Conservation (phyloP, 306 rosid species). For the Mucuna pruriens region DNA sequence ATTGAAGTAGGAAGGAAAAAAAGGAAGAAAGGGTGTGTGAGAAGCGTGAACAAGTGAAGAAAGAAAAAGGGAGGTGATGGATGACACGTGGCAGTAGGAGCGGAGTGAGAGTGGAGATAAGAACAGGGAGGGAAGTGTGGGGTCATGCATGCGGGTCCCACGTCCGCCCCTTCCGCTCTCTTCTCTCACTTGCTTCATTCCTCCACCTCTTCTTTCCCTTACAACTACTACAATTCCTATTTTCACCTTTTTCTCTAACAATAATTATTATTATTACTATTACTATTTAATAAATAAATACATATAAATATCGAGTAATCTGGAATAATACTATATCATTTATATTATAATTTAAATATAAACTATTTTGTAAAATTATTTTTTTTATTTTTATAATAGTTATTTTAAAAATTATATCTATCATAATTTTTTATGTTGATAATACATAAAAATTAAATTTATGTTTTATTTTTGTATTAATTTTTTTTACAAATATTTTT, state of each 20-base stretch:
- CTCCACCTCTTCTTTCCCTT: background rate
- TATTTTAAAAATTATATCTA: no score
- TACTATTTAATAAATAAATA: no score
- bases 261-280: no score
- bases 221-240: background rate
- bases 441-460: no score
- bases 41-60: background rate
- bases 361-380: no score
- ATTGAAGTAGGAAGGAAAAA: background rate
- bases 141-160: constrained; percentile 47
- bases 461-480: no score
- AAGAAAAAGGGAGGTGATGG: constrained; percentile 20
- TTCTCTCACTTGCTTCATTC: constrained; percentile 31
- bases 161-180: constrained; percentile 25
- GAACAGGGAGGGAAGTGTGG: constrained; percentile 23
- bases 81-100: constrained; percentile 54
- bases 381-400: no score
- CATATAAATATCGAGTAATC: no score
- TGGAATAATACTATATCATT: no score
- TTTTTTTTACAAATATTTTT: no score
- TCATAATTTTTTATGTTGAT: no score
- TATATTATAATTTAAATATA: no score
- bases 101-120: constrained; percentile 44
- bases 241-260: background rate
- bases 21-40: background rate